phyloP scores from a whole-genome alignment of 257 asterid species.

The Solanum etuberosum region DNA sequence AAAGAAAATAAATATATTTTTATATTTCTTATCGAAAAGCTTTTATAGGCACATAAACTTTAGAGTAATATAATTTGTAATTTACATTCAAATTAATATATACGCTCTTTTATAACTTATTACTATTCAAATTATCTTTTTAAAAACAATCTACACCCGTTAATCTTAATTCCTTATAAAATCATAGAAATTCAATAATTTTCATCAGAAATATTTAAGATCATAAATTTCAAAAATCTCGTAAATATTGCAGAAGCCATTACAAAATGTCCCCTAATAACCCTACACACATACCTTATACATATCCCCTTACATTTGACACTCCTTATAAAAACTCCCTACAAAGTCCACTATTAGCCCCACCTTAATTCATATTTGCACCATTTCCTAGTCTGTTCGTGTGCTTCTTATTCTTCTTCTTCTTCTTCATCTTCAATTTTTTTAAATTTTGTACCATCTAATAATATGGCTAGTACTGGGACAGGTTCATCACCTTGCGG shows the following conservation, averaged over 20 bases:
- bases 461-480: slow-evolving; percentile 10
- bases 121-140: no score
- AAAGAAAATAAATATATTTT: no score
- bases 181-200: no score
- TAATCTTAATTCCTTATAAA: no score
- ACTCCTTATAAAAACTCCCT: slow-evolving; percentile 23
- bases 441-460: neutral
- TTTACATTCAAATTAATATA: no score
- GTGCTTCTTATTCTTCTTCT: slow-evolving; percentile 14
- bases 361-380: neutral
- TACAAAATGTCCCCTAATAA: slow-evolving; percentile 53
- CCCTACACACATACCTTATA: slow-evolving; percentile 48
- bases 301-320: slow-evolving; percentile 26
- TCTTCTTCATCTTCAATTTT: no score
- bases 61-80: no score
- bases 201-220: neutral
- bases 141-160: no score
- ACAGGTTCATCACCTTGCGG: slow-evolving; percentile 89
- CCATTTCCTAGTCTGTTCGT: slow-evolving; percentile 49
- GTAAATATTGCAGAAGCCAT: slow-evolving; percentile 45
- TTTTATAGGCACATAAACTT: neutral
- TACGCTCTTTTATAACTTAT: no score
- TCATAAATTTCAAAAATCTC: neutral
- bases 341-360: neutral
- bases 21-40: neutral